Conservation (phyloP, 164 flowering plant species). For the Aristolochia californica region DNA sequence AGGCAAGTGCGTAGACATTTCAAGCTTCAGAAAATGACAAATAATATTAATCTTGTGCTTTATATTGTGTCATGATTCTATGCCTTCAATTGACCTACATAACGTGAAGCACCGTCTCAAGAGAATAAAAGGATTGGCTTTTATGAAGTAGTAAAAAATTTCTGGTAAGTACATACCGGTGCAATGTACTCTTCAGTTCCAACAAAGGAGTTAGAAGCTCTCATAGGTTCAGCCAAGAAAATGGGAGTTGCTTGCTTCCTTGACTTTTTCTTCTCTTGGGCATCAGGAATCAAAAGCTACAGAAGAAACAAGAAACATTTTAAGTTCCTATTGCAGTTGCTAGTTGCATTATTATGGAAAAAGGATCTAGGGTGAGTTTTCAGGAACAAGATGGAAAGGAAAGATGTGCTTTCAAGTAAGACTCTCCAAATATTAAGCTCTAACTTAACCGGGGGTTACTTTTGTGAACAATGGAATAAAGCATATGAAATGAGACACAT, state of each 20-base stretch:
- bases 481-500: no score
- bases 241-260: constrained; percentile 60
- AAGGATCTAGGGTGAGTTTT: not conserved
- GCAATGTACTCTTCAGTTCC: constrained; percentile 99
- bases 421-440: no score
- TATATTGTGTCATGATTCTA: no score
- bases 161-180: constrained; percentile 52
- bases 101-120: no score
- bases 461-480: no score
- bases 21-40: no score
- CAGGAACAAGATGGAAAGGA: no score
- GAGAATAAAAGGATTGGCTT: not conserved
- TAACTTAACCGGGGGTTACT: no score
- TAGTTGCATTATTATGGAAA: constrained; percentile 1
- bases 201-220: constrained; percentile 98
- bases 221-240: constrained; percentile 93
- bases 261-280: constrained; percentile 51
- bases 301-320: constrained; percentile 1
- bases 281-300: constrained; percentile 65
- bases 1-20: no score
- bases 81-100: no score
- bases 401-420: no score
- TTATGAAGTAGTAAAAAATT: not conserved
- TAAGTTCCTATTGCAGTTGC: not conserved
- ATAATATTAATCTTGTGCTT: no score